phyloP scores from a whole-genome alignment of 2,329 filamentous ascomycete species.

The Clonostachys chloroleuca region DNA sequence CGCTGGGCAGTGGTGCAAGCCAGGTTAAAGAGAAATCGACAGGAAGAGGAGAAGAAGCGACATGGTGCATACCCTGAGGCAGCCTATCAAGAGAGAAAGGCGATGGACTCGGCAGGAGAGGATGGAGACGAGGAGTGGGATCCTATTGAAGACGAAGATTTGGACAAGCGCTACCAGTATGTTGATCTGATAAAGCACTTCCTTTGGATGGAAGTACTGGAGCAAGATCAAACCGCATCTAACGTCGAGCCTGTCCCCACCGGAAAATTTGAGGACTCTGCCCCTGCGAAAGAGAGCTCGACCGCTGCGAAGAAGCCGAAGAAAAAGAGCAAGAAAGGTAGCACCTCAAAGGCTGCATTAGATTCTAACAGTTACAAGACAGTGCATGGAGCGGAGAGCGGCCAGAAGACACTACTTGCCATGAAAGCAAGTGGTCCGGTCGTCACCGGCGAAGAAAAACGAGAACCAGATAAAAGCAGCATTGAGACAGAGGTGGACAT shows the following conservation, averaged over 20 bases:
- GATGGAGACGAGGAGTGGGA: conserved; percentile 17
- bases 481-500: conserved; percentile 20
- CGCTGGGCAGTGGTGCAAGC: conserved; percentile 14
- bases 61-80: conserved; percentile 19
- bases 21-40: conserved; percentile 7
- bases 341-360: neutral
- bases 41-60: conserved; percentile 14
- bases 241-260: neutral
- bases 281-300: neutral
- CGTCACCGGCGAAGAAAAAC: neutral
- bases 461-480: conserved; percentile 15
- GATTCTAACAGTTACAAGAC: neutral
- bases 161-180: conserved; percentile 13
- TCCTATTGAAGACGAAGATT: conserved; percentile 15
- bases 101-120: conserved; percentile 4
- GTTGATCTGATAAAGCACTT: conserved; percentile 20
- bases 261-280: neutral
- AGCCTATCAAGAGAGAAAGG: conserved; percentile 13
- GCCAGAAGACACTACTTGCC: conserved; percentile 10
- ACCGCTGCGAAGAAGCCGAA: neutral
- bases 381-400: neutral
- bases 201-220: conserved; percentile 13
- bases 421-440: conserved; percentile 1
- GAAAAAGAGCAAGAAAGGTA: neutral
- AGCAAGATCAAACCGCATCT: neutral